Percentiles rank a stretch among this genome's conserved stretches.
Conservation (phyloP, 225 moss, liverwort and hornwort genomes). For the Asterella californica region DNA sequence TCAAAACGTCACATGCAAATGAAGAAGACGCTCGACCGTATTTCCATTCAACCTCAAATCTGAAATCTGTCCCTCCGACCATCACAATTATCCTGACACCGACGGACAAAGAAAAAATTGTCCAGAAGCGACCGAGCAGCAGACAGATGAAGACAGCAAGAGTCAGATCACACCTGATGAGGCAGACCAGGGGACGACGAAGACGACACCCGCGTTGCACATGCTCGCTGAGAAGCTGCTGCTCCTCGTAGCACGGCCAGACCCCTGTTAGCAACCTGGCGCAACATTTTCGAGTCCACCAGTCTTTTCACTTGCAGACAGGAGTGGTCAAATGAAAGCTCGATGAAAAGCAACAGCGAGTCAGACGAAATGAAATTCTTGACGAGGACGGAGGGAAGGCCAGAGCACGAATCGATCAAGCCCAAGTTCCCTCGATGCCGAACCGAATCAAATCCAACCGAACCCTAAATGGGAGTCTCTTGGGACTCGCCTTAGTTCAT, state of each 20-base stretch:
- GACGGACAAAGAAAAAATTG: no score
- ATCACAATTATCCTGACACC: not conserved
- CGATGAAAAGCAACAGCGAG: not conserved
- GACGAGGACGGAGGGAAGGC: not conserved
- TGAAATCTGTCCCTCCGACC: not conserved
- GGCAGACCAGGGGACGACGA: slow-evolving; percentile 14
- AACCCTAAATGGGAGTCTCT: not conserved
- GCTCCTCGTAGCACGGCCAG: slow-evolving; percentile 19
- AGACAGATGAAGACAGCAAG: not conserved
- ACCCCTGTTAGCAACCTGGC: slow-evolving; percentile 19
- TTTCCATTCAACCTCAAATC: not conserved
- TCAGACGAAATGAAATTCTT: not conserved
- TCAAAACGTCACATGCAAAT: not conserved
- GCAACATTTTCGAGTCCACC: slow-evolving; percentile 20
- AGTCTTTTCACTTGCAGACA: not conserved
- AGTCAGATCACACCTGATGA: not conserved
- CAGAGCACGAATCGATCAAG: not conserved
- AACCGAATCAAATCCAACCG: not conserved
- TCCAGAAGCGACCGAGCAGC: not conserved
- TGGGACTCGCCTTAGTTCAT: not conserved
- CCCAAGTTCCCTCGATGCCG: not conserved
- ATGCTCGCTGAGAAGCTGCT: slow-evolving; percentile 10
- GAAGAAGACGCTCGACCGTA: not conserved
- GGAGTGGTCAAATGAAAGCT: not conserved
- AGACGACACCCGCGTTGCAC: slow-evolving; percentile 7